Percentiles rank a stretch among this genome's conserved stretches.
phyloP scores from a whole-genome alignment of 2,329 filamentous ascomycete species.

The Lojkania enalia region DNA sequence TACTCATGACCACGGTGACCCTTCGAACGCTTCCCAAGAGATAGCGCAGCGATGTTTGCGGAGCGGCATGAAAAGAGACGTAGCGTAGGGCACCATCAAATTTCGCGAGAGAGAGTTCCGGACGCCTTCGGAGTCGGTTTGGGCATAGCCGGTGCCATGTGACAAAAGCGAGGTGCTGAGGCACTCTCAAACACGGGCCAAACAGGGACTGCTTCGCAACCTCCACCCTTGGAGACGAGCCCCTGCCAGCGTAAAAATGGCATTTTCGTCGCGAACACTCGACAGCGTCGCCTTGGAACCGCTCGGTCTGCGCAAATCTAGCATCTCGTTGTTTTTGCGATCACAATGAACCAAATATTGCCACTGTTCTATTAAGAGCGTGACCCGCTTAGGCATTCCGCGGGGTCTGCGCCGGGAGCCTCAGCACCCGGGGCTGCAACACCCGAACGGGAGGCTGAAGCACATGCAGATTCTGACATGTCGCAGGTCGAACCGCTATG shows the following conservation, averaged over 20 bases:
- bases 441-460: constrained; percentile 40
- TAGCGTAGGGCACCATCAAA: constrained; percentile 14
- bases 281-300: background rate
- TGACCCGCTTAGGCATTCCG: background rate
- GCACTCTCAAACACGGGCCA: constrained; percentile 41
- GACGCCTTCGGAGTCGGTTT: constrained; percentile 17
- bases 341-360: background rate
- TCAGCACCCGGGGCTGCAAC: constrained; percentile 24
- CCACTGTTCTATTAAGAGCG: background rate
- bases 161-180: constrained; percentile 22
- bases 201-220: constrained; percentile 40
- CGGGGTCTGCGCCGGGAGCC: constrained; percentile 1
- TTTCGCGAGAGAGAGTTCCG: constrained; percentile 29
- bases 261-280: constrained; percentile 5
- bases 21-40: background rate
- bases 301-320: background rate
- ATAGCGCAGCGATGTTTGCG: too few relatives aligned
- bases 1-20: background rate
- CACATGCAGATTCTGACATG: constrained; percentile 41
- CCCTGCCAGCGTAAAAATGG: constrained; percentile 16
- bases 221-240: constrained; percentile 23
- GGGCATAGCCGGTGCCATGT: constrained; percentile 19
- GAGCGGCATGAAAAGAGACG: constrained; percentile 11
- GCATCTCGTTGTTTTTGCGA: background rate
- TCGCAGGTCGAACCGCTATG: constrained; percentile 37